Conservation (phyloP, 2,329 filamentous ascomycete species). For the Microdochium trichocladiopsis region DNA sequence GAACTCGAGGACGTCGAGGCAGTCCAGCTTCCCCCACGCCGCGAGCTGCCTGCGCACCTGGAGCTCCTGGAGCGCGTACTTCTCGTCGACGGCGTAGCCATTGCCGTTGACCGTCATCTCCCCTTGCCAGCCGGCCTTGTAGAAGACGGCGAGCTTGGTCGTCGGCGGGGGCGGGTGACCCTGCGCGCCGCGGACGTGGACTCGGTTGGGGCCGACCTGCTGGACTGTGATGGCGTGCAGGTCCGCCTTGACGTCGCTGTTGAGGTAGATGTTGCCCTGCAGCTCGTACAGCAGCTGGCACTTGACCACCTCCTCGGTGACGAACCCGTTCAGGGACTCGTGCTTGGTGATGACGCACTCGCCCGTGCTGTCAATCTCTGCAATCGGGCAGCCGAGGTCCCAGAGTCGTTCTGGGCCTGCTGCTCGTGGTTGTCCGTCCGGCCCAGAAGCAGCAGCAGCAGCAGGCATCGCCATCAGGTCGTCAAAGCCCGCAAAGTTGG, state of each 20-base stretch:
- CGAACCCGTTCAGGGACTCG: constrained; percentile 23
- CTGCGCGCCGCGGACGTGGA: constrained; percentile 30
- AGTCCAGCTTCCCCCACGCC: constrained; percentile 24
- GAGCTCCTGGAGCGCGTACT: constrained; percentile 40
- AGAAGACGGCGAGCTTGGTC: constrained; percentile 44
- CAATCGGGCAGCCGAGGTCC: constrained; percentile 28
- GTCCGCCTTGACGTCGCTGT: constrained; percentile 38
- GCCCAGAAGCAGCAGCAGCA: no score
- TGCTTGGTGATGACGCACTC: constrained; percentile 26
- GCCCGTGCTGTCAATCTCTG: constrained; percentile 25
- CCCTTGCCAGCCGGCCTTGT: constrained; percentile 37
- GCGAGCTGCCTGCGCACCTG: constrained; percentile 35
- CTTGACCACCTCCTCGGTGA: constrained; percentile 27
- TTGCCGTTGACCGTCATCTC: constrained; percentile 36
- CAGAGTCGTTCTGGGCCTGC: constrained; percentile 20
- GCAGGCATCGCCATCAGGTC: constrained; percentile 12
- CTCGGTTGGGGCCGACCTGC: constrained; percentile 25
- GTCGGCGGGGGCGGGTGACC: constrained; percentile 38
- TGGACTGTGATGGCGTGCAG: constrained; percentile 25
- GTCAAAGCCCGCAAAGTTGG: constrained; percentile 37
- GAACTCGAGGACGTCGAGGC: constrained; percentile 44
- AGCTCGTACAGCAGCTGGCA: constrained; percentile 43
- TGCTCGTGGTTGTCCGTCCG: background rate
- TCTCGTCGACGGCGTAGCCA: constrained; percentile 38
- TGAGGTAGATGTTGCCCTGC: constrained; percentile 38